Conservation (phyloP, 202 grass and related monocot species). For the Eragrostis tef region DNA sequence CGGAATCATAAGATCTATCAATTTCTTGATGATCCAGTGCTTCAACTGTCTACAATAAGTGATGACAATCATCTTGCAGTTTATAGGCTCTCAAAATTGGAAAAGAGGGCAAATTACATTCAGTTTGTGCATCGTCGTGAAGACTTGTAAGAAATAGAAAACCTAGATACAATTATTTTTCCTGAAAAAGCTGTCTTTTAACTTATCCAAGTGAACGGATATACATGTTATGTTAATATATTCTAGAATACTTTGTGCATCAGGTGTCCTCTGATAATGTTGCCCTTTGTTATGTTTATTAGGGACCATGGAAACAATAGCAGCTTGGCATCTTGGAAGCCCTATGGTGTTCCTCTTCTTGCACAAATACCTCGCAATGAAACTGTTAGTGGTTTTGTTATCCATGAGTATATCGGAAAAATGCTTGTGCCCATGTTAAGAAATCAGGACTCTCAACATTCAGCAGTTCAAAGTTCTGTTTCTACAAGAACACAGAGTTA, state of each 20-base stretch:
- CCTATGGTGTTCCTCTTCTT: conserved; percentile 86
- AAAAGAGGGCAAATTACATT: conserved; percentile 73
- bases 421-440: conserved; percentile 75
- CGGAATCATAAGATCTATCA: conserved; percentile 79
- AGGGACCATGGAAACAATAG: conserved; percentile 74
- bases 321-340: conserved; percentile 62
- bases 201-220: conserved; percentile 8
- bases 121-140: conserved; percentile 91
- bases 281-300: conserved; percentile 41
- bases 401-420: conserved; percentile 64
- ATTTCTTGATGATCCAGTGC: conserved; percentile 83
- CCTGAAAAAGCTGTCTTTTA: conserved; percentile 18
- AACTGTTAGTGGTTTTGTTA: conserved; percentile 63
- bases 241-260: conserved; percentile 30
- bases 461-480: conserved; percentile 52
- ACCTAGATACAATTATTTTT: conserved; percentile 18
- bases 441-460: conserved; percentile 56
- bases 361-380: conserved; percentile 74
- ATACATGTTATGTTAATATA: conserved; percentile 40
- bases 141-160: conserved; percentile 74
- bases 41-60: conserved; percentile 81
- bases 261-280: conserved; percentile 34
- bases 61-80: conserved; percentile 88
- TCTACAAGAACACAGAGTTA: conserved; percentile 62
- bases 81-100: conserved; percentile 84